These are phyloP conservation scores for Leishmania martiniquensis DNA, from an alignment of 208 protist genomes.

Conservation along the genomic window DNA sequence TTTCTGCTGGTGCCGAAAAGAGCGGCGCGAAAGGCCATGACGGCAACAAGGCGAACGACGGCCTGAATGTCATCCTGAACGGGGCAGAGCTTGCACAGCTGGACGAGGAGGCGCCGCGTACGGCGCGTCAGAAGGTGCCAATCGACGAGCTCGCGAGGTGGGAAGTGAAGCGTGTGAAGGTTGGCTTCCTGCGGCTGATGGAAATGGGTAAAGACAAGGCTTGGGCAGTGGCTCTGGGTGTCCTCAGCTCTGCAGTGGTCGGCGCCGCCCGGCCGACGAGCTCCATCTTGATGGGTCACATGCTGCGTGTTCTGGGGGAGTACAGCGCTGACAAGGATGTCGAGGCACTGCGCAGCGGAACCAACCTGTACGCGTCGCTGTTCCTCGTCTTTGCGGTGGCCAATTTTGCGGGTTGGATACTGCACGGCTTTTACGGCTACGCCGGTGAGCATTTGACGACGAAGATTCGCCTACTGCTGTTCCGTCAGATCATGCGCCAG, in stretches of 20 bases:
- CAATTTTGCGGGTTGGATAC: conserved; percentile 43
- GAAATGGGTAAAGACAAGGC: conserved; percentile 37
- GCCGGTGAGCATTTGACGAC: conserved; percentile 74
- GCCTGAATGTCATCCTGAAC: conserved; percentile 42
- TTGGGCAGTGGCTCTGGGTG: conserved; percentile 45
- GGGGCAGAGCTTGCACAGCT: conserved; percentile 46
- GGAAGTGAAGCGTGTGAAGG: conserved; percentile 52
- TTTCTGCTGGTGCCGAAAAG: neutral
- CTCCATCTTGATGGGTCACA: conserved; percentile 52
- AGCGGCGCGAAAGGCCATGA: conserved; percentile 6
- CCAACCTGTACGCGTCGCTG: conserved; percentile 50
- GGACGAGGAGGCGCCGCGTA: conserved; percentile 49
- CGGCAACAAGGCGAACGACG: neutral
- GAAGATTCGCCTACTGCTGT: conserved; percentile 61
- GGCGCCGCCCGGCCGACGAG: conserved; percentile 41
- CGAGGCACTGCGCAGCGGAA: conserved; percentile 33
- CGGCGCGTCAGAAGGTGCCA: conserved; percentile 62
- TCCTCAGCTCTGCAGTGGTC: conserved; percentile 56
- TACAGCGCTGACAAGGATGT: conserved; percentile 40
- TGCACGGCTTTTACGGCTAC: conserved; percentile 76
- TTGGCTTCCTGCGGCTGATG: conserved; percentile 48
- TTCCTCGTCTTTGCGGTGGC: conserved; percentile 51
- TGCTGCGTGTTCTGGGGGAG: conserved; percentile 43
- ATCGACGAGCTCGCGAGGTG: conserved; percentile 59
- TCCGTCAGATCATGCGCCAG: conserved; percentile 75